Percentiles rank a stretch among this genome's conserved stretches.
phyloP scores from a whole-genome alignment of 2,329 filamentous ascomycete species.

The Xylariaceae sp. region DNA sequence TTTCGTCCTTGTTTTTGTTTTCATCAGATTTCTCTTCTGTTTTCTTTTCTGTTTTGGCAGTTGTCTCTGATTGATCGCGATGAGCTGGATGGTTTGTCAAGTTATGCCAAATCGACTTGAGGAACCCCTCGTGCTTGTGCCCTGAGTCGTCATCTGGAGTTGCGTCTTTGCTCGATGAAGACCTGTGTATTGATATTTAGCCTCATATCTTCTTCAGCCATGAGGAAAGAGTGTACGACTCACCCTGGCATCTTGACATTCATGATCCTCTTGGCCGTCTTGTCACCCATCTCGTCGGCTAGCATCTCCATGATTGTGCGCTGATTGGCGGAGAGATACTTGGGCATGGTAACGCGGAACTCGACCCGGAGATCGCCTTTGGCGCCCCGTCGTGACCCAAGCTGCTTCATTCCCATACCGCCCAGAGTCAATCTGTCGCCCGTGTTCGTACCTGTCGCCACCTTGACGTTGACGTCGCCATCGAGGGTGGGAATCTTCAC shows the following conservation, averaged over 20 bases:
- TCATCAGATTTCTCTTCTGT: conserved; percentile 22
- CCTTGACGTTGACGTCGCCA: conserved; percentile 82
- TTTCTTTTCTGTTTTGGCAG: conserved; percentile 9
- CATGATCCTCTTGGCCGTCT: conserved; percentile 88
- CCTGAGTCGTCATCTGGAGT: conserved; percentile 35
- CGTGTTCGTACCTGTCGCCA: conserved; percentile 84
- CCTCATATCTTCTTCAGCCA: conserved; percentile 15
- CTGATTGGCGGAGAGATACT: conserved; percentile 87
- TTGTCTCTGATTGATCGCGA: conserved; percentile 32
- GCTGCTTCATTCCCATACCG: conserved; percentile 90
- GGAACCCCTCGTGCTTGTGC: conserved; percentile 80
- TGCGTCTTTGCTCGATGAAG: conserved; percentile 16
- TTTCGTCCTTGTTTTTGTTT: no score
- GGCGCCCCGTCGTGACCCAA: conserved; percentile 60
- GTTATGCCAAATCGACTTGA: conserved; percentile 91
- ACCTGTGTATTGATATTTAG: conserved; percentile 10
- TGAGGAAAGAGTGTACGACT: conserved; percentile 28
- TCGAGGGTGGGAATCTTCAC: conserved; percentile 86
- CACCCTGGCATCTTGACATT: conserved; percentile 59
- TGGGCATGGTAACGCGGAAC: conserved; percentile 93
- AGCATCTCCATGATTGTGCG: conserved; percentile 91
- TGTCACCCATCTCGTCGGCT: conserved; percentile 92
- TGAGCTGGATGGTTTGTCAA: conserved; percentile 70
- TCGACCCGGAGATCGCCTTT: conserved; percentile 86
- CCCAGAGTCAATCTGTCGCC: conserved; percentile 85